Evolutionary conservation across 768 basidiomycete species (phyloP).

Genomic region (Pleurotus pulmonarius): DNA sequence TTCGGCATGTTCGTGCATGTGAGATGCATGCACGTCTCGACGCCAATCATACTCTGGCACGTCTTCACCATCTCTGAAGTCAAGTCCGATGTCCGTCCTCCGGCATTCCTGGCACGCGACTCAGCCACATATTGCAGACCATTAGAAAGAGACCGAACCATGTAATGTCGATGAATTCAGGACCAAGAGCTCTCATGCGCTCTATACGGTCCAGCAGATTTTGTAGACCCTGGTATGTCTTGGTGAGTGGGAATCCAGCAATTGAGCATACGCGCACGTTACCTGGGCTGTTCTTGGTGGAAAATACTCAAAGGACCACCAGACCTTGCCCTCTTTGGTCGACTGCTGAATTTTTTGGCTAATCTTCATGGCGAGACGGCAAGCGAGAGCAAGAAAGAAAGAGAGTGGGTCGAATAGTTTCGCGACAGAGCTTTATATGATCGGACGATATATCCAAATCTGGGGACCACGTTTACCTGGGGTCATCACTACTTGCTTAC

Average conservation of each 20-base stretch:
- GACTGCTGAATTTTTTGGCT: conserved; percentile 90
- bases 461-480: conserved; percentile 22
- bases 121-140: background rate
- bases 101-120: conserved; percentile 74
- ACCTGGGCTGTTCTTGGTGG: conserved; percentile 95
- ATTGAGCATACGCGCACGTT: conserved; percentile 10
- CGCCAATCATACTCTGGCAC: conserved; percentile 87
- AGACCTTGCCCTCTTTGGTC: conserved; percentile 78
- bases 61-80: conserved; percentile 93
- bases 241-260: background rate
- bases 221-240: conserved; percentile 67
- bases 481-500: conserved; percentile 6
- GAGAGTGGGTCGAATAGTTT: conserved; percentile 12
- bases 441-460: conserved; percentile 21
- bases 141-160: conserved; percentile 46
- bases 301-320: conserved; percentile 99
- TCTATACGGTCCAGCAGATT: conserved; percentile 98
- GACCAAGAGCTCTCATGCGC: conserved; percentile 92
- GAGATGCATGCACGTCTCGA: conserved; percentile 98
- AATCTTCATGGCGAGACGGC: conserved; percentile 73
- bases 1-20: conserved; percentile 99
- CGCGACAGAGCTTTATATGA: conserved; percentile 11
- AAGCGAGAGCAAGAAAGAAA: conserved; percentile 18
- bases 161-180: conserved; percentile 98
- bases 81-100: conserved; percentile 91